phyloP scores from a whole-genome alignment of 192 early-diverging fungal species.

The Backusella parvicylindrica region DNA sequence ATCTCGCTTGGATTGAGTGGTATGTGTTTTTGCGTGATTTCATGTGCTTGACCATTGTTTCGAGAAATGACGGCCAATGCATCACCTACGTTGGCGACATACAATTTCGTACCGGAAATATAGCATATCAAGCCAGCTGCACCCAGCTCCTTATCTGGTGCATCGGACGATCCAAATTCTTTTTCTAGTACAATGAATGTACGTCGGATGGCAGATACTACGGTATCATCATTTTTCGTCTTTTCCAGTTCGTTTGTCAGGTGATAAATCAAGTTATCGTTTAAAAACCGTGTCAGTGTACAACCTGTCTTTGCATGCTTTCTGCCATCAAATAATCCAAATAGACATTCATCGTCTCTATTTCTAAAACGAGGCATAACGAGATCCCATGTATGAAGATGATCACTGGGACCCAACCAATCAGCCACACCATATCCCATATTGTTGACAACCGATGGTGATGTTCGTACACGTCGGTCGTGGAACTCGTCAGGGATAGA shows the following conservation, averaged over 20 bases:
- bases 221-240: conserved; percentile 51
- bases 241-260: conserved; percentile 77
- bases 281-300: conserved; percentile 59
- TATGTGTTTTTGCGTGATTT: conserved; percentile 71
- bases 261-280: conserved; percentile 64
- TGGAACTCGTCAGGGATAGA: conserved; percentile 78
- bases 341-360: conserved; percentile 81
- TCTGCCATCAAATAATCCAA: conserved; percentile 83
- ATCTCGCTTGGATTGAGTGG: conserved; percentile 69
- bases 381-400: conserved; percentile 81
- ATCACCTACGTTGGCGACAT: conserved; percentile 87
- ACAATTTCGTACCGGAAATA: conserved; percentile 71
- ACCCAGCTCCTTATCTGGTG: conserved; percentile 38
- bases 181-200: conserved; percentile 82
- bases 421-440: conserved; percentile 90
- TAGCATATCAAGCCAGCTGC: conserved; percentile 79
- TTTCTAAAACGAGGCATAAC: conserved; percentile 81
- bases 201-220: conserved; percentile 69
- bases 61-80: conserved; percentile 70
- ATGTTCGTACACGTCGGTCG: conserved; percentile 79
- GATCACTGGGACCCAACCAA: conserved; percentile 63
- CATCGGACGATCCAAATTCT: conserved; percentile 53
- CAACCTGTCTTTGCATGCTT: conserved; percentile 43
- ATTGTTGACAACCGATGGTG: conserved; percentile 72
- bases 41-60: conserved; percentile 59